phyloP scores from a whole-genome alignment of 495 filamentous ascomycete genomes.

The Penicillium cosmopolitanum region DNA sequence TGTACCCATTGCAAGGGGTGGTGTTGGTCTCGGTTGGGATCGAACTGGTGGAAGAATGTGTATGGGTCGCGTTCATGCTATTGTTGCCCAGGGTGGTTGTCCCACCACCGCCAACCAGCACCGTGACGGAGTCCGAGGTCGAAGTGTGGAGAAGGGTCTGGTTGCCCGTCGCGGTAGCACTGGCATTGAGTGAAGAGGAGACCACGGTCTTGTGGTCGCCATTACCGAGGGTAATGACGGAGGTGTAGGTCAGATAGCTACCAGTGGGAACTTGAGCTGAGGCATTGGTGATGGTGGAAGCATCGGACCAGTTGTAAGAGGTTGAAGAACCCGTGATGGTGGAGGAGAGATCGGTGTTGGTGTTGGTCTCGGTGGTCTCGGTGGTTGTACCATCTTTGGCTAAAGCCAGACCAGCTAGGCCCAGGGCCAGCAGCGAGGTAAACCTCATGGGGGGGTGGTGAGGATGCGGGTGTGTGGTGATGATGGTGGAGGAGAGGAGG shows the following conservation, averaged over 20 bases:
- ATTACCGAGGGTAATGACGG: constrained; percentile 41
- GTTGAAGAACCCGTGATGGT: constrained; percentile 5
- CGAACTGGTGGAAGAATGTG: constrained; percentile 36
- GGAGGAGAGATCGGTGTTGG: constrained; percentile 15
- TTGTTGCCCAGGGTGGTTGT: constrained; percentile 45
- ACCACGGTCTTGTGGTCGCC: constrained; percentile 23
- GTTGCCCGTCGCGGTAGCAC: constrained; percentile 33
- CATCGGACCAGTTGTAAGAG: constrained; percentile 21
- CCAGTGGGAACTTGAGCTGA: constrained; percentile 35
- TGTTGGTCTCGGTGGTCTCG: constrained; percentile 2
- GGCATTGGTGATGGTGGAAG: constrained; percentile 19
- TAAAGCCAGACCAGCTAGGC: constrained; percentile 18
- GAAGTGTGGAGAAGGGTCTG: constrained; percentile 34
- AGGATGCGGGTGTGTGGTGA: constrained; percentile 9
- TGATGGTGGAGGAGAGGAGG: background rate
- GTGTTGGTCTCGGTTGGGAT: constrained; percentile 63
- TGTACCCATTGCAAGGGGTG: constrained; percentile 81
- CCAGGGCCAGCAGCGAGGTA: constrained; percentile 14
- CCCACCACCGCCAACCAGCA: constrained; percentile 41
- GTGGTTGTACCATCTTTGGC: constrained; percentile 20
- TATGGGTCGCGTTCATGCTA: constrained; percentile 47
- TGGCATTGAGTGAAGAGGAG: constrained; percentile 22
- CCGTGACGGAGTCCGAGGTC: constrained; percentile 40
- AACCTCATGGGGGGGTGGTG: constrained; percentile 19
- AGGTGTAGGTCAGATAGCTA: constrained; percentile 42